Base-by-base conservation (phyloP, 768 basidiomycete genomes). In the Suillus discolor region DNA sequence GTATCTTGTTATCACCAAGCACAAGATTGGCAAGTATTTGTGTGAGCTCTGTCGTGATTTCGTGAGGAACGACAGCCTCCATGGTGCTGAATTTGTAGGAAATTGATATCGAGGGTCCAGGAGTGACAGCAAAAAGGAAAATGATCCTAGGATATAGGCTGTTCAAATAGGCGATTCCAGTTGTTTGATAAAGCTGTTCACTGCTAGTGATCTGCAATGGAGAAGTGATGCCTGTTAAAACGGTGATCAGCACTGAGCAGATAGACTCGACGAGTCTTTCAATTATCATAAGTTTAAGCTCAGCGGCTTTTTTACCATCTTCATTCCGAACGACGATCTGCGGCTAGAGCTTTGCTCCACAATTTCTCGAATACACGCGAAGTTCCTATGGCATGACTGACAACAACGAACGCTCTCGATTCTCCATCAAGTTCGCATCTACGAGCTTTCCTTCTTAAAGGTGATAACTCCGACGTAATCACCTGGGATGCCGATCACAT, bases 11-110 rank as follows among this genome's bases (percentile, higher is more conserved):
- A 75, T 94, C 92, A 6, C 91, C 93, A 47, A 92, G 81, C 5
- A 94, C 90, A 23, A 94, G 86, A 77, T 94, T 94, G 13, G 91
- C 89, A 49, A 94, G 86, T 66, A 93, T 92, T 78, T 94, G 92
- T 0, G 90, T 92, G 69, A 93, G 84, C 71, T 93, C 91, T 15
- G 81, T 78, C 8, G 89, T 88, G 54, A 93, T 90, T 75, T 92
- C 89, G 64, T 87, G 83, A 0, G 89, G 75, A 45, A 77, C 77
- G 66, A 78, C 75, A 45, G 77, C 66, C 28, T 77, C 75, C 75
- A 77, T 77, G 55, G 11, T 4, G 28, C 25, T 31, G 38, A 39
- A 25, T n/a, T 9, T 61, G n/a, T 65, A 59, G 55, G 42, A n/a
- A 16, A 31, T 28, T 31, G 28, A 18, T 62, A 36, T 36, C 13